Base-by-base conservation (phyloP, 495 filamentous ascomycete species). In the Sporormia fimetaria region DNA sequence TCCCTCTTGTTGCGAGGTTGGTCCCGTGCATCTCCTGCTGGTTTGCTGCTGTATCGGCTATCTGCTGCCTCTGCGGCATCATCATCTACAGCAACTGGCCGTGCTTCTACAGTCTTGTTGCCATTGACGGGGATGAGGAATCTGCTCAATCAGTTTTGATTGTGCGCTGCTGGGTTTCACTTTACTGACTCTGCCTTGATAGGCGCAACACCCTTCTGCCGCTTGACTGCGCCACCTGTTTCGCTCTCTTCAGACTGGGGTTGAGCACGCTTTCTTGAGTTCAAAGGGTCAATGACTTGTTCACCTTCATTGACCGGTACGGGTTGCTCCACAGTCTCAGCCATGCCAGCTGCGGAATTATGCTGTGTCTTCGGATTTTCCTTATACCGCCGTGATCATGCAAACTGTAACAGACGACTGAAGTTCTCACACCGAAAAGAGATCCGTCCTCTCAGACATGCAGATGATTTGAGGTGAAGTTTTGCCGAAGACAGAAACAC, bases 151-250 rank as follows among this genome's bases (percentile, higher is more conserved):
- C n/a, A 30, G 31, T 32, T 21, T 14, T 43, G 46, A 29, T 20
- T 4, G 24, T 2, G 3, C 34, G 31, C 47, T 43, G 30, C 17
- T 22, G 7, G 48, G 14, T 23, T 44, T 28, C 21, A 6, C 6
- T 2, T 21, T 35, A 62, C 74, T 58, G 62, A 94, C 83, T 95
- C 87, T 42, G 73, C 54, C 60, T 94, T 94, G 54, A 98, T 78
- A 1, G 76, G 73, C 22, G 85, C 85, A 43, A 88, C 69, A 21
- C 87, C 88, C 55, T 74, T 73, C 29, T 67, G 40, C 47, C 69
- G 59, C 64, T 73, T 51, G 9, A 27, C 11, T n/a, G 2, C 4
- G 10, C 17, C n/a, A n/a, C 25, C 4, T 6, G 3, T 5, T n/a
- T 31, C 42, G 7, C 31, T 27, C 25, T 33, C 42, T 33, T 31